phyloP scores from a whole-genome alignment of 129 eudicot species.

The Escallonia herrerae region DNA sequence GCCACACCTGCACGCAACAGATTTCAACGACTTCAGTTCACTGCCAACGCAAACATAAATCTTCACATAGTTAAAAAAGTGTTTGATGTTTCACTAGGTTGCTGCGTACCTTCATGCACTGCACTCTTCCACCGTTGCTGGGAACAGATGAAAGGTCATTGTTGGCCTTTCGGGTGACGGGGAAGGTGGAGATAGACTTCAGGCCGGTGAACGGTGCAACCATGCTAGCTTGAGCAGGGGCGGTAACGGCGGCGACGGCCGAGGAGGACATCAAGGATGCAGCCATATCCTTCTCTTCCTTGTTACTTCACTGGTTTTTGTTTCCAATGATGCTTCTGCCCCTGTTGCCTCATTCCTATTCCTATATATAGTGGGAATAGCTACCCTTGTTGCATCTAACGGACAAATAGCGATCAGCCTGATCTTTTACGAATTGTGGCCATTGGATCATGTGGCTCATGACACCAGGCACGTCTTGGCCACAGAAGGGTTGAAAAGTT shows the following conservation, averaged over 20 bases:
- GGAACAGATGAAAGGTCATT: conserved; percentile 37
- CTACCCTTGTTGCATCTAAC: conserved; percentile 5
- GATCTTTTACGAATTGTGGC: conserved; percentile 9
- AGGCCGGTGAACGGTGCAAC: conserved; percentile 51
- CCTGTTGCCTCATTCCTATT: conserved; percentile 12
- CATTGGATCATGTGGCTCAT: conserved; percentile 33
- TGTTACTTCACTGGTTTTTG: not conserved
- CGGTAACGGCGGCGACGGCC: conserved; percentile 25
- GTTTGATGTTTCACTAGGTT: not conserved
- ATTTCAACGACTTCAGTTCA: too few species aligned
- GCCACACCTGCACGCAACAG: conserved; percentile 42
- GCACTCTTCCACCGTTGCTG: conserved; percentile 43
- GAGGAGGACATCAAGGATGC: conserved; percentile 24
- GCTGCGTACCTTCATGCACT: conserved; percentile 45
- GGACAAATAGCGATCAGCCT: conserved; percentile 14
- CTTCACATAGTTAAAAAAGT: too few species aligned
- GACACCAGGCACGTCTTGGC: conserved; percentile 12
- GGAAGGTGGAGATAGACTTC: conserved; percentile 36
- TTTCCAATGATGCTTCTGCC: not conserved
- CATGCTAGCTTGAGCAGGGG: conserved; percentile 40
- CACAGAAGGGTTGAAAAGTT: conserved; percentile 16
- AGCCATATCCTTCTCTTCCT: conserved; percentile 40
- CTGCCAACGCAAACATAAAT: too few species aligned
- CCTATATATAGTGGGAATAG: not conserved
- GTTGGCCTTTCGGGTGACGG: conserved; percentile 27